A percentile compares a stretch with the other conserved stretches of the same genome.
phyloP scores from a whole-genome alignment of 2,329 filamentous ascomycete species.

The Fusarium sp. region DNA sequence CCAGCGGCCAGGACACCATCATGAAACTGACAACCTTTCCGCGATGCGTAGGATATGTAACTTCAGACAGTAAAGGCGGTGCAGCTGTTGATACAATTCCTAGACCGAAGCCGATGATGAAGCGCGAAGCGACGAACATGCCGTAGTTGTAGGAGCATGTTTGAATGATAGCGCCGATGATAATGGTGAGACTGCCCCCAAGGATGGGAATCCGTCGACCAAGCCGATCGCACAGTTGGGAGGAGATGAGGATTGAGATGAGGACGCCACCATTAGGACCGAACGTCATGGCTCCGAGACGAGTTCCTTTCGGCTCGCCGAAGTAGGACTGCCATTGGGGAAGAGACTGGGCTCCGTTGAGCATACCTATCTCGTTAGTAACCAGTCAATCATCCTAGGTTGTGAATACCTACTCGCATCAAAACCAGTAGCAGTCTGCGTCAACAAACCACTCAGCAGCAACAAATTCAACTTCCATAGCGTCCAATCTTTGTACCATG shows the following conservation, averaged over 20 bases:
- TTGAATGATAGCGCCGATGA: slow-evolving; percentile 48
- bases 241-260: slow-evolving; percentile 43
- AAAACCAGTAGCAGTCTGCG: slow-evolving; percentile 50
- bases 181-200: slow-evolving; percentile 46
- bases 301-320: slow-evolving; percentile 44
- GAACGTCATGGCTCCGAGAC: slow-evolving; percentile 49
- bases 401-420: slow-evolving; percentile 44
- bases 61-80: slow-evolving; percentile 52
- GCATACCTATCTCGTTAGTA: slow-evolving; percentile 47
- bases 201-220: slow-evolving; percentile 47
- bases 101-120: slow-evolving; percentile 58
- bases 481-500: slow-evolving; percentile 40
- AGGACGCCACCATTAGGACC: slow-evolving; percentile 42
- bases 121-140: slow-evolving; percentile 52
- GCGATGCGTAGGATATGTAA: slow-evolving; percentile 53
- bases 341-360: slow-evolving; percentile 52
- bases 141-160: slow-evolving; percentile 47
- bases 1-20: slow-evolving; percentile 38
- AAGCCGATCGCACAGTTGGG: slow-evolving; percentile 46
- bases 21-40: slow-evolving; percentile 50
- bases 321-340: slow-evolving; percentile 49
- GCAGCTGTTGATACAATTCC: slow-evolving; percentile 48
- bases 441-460: slow-evolving; percentile 49
- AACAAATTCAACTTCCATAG: slow-evolving; percentile 50
- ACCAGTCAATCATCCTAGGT: no score